Percentiles rank a stretch among this genome's conserved stretches.
Evolutionary conservation across 768 basidiomycete species (phyloP).

Genomic region (Lentinula detonsa): DNA sequence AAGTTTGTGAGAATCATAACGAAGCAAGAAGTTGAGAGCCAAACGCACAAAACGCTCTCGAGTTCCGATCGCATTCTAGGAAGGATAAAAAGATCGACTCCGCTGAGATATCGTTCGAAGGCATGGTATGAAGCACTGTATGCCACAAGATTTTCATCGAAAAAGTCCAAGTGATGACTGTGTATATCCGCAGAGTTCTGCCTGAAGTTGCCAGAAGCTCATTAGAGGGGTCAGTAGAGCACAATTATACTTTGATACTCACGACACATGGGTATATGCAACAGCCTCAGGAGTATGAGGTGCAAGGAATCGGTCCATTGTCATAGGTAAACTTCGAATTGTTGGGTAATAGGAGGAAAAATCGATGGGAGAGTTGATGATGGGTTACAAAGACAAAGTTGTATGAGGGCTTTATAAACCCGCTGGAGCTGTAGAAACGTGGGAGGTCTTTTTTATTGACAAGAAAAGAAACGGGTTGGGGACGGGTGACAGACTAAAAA

Average conservation of each 20-base stretch:
- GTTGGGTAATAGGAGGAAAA: neutral
- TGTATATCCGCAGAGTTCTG: constrained; percentile 50
- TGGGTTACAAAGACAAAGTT: neutral
- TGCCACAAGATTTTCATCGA: constrained; percentile 66
- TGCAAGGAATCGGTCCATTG: constrained; percentile 68
- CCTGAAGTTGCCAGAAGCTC: constrained; percentile 9
- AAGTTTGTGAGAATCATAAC: neutral
- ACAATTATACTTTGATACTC: constrained; percentile 16
- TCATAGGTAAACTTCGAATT: constrained; percentile 9
- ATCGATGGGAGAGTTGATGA: neutral
- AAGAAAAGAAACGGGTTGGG: neutral
- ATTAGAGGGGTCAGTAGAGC: constrained; percentile 6
- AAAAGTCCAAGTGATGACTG: constrained; percentile 45
- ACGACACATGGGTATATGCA: constrained; percentile 67
- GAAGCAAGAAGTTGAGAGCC: neutral
- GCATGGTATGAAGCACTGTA: constrained; percentile 79
- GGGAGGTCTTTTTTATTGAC: neutral
- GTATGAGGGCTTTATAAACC: neutral
- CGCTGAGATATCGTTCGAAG: constrained; percentile 66
- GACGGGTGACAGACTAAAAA: neutral
- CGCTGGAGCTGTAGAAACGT: neutral
- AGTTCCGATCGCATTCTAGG: constrained; percentile 63
- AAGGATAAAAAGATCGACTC: constrained; percentile 64
- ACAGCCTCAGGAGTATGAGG: constrained; percentile 70
- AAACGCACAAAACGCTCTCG: constrained; percentile 62